These are phyloP conservation scores for Colletotrichum sp. DNA, from an alignment of 2,329 filamentous ascomycete species.

Conservation along the genomic window DNA sequence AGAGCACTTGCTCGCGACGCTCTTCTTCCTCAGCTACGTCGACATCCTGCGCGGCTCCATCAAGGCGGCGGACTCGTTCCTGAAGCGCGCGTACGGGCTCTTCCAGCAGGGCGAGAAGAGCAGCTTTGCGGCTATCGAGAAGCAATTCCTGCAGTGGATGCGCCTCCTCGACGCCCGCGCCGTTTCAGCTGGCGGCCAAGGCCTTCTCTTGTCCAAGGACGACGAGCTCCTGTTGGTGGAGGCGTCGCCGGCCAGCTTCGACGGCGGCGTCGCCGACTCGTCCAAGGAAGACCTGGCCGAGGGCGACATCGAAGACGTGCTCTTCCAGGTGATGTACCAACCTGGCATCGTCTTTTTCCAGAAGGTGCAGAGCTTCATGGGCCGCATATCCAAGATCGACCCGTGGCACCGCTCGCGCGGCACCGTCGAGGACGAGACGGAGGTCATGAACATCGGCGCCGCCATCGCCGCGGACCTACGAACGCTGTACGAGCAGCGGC, in stretches of 20 bases:
- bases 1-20: conserved; percentile 51
- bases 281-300: conserved; percentile 24
- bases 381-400: conserved; percentile 60
- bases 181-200: conserved; percentile 61
- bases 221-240: conserved; percentile 51
- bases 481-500: conserved; percentile 54
- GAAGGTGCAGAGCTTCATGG: conserved; percentile 62
- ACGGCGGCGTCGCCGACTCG: conserved; percentile 31
- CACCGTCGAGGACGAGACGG: conserved; percentile 62
- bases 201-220: conserved; percentile 54
- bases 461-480: conserved; percentile 55
- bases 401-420: conserved; percentile 60
- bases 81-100: conserved; percentile 53
- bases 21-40: conserved; percentile 61
- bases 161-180: conserved; percentile 59
- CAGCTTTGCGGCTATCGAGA: conserved; percentile 43
- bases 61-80: conserved; percentile 50
- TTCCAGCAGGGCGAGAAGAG: conserved; percentile 46
- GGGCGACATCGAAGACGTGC: conserved; percentile 50
- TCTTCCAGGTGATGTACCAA: conserved; percentile 61
- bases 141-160: conserved; percentile 58
- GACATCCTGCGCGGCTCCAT: conserved; percentile 50
- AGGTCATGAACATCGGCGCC: conserved; percentile 60
- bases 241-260: conserved; percentile 45
- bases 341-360: conserved; percentile 62